Conservation (phyloP, 2,329 filamentous ascomycete genomes). For the Arthrobotrys sinensis region DNA sequence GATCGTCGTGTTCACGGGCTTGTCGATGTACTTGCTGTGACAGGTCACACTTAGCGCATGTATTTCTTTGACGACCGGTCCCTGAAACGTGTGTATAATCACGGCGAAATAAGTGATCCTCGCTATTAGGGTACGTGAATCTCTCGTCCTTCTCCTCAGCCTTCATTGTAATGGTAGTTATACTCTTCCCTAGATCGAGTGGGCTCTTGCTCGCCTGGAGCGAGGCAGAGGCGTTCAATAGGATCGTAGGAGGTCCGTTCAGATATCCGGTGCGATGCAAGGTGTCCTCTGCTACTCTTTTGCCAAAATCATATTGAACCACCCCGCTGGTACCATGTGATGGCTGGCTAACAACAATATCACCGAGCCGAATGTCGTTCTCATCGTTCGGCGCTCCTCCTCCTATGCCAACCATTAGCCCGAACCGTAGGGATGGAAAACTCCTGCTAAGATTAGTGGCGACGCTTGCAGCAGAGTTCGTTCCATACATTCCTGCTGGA, state of each 20-base stretch:
- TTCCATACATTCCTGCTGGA: conserved; percentile 3
- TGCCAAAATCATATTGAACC: conserved; percentile 14
- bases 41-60: conserved; percentile 4
- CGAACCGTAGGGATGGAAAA: conserved; percentile 15
- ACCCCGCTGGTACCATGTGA: conserved; percentile 2
- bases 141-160: conserved; percentile 14
- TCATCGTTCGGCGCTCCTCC: conserved; percentile 4
- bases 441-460: neutral
- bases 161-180: neutral
- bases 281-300: neutral
- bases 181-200: neutral
- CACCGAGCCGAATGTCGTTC: conserved; percentile 33
- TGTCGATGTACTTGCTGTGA: neutral
- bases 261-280: conserved; percentile 20
- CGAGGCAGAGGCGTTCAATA: conserved; percentile 9
- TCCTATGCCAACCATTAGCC: conserved; percentile 33
- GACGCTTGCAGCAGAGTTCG: conserved; percentile 19
- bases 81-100: conserved; percentile 6
- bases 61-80: conserved; percentile 2
- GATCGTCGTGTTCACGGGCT: neutral
- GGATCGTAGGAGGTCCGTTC: conserved; percentile 17
- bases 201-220: conserved; percentile 5
- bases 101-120: conserved; percentile 2
- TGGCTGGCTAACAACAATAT: conserved; percentile 31
- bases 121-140: conserved; percentile 3